Conservation (phyloP, 371 early-diverging fungal genomes). For the Saksenaea oblongispora region DNA sequence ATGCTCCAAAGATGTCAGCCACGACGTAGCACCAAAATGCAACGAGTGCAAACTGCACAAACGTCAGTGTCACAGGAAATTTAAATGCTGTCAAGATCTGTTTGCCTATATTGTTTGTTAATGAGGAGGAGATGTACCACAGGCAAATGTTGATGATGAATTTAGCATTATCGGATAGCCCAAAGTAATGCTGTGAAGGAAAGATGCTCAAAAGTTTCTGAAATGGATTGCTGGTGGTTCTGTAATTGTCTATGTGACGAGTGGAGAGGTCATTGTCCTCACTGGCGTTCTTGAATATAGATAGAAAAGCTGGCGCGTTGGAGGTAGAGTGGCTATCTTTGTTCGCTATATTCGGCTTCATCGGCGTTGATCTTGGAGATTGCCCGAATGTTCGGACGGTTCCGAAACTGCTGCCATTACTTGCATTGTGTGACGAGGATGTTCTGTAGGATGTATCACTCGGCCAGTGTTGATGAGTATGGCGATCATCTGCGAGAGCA, state of each 20-base stretch:
- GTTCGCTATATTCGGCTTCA: neutral
- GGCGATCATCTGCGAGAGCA: neutral
- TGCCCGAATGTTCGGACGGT: neutral
- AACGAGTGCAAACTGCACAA: slow-evolving; percentile 77
- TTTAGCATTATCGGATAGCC: slow-evolving; percentile 34
- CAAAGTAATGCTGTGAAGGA: slow-evolving; percentile 17
- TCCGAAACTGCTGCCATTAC: neutral
- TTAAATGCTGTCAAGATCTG: slow-evolving; percentile 70
- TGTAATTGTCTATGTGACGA: slow-evolving; percentile 22
- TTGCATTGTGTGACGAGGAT: neutral
- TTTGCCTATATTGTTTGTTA: slow-evolving; percentile 83
- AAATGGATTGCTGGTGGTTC: neutral
- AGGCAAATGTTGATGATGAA: slow-evolving; percentile 59
- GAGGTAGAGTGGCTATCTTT: neutral
- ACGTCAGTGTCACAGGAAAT: slow-evolving; percentile 80
- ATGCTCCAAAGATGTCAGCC: slow-evolving; percentile 41
- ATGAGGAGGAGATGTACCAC: slow-evolving; percentile 80
- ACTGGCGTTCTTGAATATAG: neutral
- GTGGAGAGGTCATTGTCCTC: slow-evolving; percentile 27
- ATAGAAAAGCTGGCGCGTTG: neutral
- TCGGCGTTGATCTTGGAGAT: neutral
- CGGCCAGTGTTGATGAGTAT: neutral
- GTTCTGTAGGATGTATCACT: neutral
- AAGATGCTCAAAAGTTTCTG: slow-evolving; percentile 17
- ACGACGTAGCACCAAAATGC: slow-evolving; percentile 56